Conservation (phyloP, 2,329 filamentous ascomycete genomes). For the Pseudogymnoascus sp. region DNA sequence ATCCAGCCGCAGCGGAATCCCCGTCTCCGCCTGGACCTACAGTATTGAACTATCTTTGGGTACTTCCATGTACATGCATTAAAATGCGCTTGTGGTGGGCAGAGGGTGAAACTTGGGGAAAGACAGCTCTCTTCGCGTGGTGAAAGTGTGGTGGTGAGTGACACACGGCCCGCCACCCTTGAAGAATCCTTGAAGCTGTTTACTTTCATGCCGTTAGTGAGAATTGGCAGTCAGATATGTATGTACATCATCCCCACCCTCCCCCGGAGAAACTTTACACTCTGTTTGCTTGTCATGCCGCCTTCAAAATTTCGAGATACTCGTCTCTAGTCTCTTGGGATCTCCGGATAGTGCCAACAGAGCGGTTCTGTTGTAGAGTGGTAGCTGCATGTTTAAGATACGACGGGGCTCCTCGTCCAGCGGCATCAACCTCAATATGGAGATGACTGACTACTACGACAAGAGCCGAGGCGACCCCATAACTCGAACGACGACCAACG, state of each 20-base stretch:
- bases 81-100: neutral
- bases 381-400: neutral
- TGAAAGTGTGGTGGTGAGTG: conserved; percentile 1
- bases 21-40: neutral
- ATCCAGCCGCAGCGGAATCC: neutral
- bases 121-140: neutral
- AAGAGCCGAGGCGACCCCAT: conserved; percentile 7
- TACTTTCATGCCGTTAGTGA: neutral
- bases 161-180: conserved; percentile 2
- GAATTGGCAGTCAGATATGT: neutral
- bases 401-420: conserved; percentile 8
- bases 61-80: conserved; percentile 6
- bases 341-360: neutral
- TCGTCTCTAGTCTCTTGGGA: neutral
- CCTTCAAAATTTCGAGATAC: neutral
- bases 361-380: neutral
- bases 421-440: conserved; percentile 13
- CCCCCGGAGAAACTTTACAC: neutral
- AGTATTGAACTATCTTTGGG: neutral
- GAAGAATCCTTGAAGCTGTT: conserved; percentile 1
- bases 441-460: conserved; percentile 6
- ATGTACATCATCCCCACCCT: neutral
- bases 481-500: neutral
- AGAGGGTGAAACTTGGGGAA: neutral
- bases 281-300: conserved; percentile 1